These are phyloP conservation scores for Cladosporium sphaerospermum DNA, from an alignment of 2,329 filamentous ascomycete genomes.

Conservation along the genomic window DNA sequence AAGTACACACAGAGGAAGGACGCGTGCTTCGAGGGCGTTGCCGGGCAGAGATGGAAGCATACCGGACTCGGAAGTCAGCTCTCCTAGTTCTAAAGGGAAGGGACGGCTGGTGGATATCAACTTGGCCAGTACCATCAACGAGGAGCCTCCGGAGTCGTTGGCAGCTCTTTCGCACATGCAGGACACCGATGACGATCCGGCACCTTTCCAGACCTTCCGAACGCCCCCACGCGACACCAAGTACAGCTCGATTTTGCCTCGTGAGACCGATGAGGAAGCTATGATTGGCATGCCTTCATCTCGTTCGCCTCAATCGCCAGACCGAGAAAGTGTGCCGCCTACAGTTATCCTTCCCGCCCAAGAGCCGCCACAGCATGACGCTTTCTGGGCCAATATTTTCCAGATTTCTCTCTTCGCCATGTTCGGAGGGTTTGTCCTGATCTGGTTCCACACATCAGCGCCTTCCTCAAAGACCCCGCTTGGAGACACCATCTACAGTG, in stretches of 20 bases:
- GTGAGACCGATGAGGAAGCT: constrained; percentile 48
- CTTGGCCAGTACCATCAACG: constrained; percentile 59
- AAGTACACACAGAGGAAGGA: constrained; percentile 32
- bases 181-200: constrained; percentile 41
- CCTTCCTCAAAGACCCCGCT: constrained; percentile 63
- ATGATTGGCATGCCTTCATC: constrained; percentile 35
- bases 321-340: constrained; percentile 50
- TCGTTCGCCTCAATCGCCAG: constrained; percentile 41
- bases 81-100: constrained; percentile 51
- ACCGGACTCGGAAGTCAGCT: constrained; percentile 36
- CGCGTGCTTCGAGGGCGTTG: constrained; percentile 29
- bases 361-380: constrained; percentile 74
- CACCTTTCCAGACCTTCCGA: constrained; percentile 51
- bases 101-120: constrained; percentile 77
- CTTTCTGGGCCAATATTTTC: constrained; percentile 88
- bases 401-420: constrained; percentile 77
- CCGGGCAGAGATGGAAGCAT: constrained; percentile 36
- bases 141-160: constrained; percentile 34
- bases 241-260: constrained; percentile 41
- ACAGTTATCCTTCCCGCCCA: constrained; percentile 53
- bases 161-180: constrained; percentile 33
- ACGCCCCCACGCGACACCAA: constrained; percentile 33
- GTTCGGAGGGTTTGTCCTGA: constrained; percentile 80
- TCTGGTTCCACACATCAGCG: constrained; percentile 79
- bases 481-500: constrained; percentile 91